Evolutionary conservation across 495 filamentous ascomycete species (phyloP).

Genomic region (Darksidea phi): DNA sequence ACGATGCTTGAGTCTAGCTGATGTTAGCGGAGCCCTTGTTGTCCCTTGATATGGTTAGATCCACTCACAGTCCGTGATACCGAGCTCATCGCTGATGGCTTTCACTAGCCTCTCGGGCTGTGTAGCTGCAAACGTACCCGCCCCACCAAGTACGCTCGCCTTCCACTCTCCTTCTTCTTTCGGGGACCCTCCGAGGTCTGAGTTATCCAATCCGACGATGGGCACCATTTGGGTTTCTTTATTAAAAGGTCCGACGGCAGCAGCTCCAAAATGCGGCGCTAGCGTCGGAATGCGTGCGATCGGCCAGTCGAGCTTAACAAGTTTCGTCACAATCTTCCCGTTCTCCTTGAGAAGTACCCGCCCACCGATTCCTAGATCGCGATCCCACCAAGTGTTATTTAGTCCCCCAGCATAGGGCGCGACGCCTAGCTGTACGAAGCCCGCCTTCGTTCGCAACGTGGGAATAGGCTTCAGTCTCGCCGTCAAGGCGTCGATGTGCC

Average conservation of each 20-base stretch:
- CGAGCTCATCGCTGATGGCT: conserved; percentile 72
- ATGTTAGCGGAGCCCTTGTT: conserved; percentile 20
- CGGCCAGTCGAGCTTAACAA: conserved; percentile 91
- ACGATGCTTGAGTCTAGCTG: conserved; percentile 61
- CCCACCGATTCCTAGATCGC: conserved; percentile 87
- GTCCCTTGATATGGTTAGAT: neutral
- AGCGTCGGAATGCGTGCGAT: conserved; percentile 91
- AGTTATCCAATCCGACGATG: conserved; percentile 84
- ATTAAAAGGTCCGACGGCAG: conserved; percentile 76
- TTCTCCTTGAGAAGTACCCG: conserved; percentile 77
- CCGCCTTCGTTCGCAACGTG: conserved; percentile 72
- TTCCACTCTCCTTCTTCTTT: conserved; percentile 36
- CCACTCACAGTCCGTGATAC: conserved; percentile 59
- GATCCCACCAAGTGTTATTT: conserved; percentile 89
- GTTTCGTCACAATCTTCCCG: conserved; percentile 76
- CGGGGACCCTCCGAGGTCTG: conserved; percentile 46
- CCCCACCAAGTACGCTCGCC: conserved; percentile 40
- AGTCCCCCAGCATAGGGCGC: conserved; percentile 88
- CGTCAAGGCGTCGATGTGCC: conserved; percentile 89
- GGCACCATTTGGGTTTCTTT: conserved; percentile 91
- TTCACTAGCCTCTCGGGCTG: conserved; percentile 83
- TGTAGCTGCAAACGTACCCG: conserved; percentile 68
- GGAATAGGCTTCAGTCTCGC: conserved; percentile 85
- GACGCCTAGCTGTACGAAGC: conserved; percentile 86
- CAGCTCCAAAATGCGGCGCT: conserved; percentile 87